Base-by-base conservation (phyloP, 129 eudicot genomes). In the Oenanthe sinensis region DNA sequence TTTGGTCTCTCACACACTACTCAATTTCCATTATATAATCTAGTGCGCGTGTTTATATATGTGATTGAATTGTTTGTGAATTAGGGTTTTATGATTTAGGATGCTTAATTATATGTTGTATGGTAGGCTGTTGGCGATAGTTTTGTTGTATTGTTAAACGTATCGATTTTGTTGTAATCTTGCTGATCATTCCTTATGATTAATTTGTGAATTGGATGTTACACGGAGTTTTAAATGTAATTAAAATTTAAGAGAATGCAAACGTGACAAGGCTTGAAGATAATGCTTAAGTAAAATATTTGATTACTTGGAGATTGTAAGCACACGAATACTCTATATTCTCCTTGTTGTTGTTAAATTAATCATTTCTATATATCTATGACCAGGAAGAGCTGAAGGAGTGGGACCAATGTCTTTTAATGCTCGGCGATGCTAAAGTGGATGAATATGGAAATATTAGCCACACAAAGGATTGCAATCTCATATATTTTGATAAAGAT, bases 341-440 rank as follows among this genome's bases (percentile, higher is more conserved):
- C 67, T n/a, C 30, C 42, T 10, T 8, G 1, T 30, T 14, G 72
- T 63, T 28, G 19, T 43, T 30, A 15, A 67, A 30, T 30, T 30
- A 10, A 0, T 2, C 6, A 36, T 13, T 67, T 33, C 42, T 67
- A 9, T 67, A 28, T 80, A 58, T 14, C 17, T 45, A 74, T 79
- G 74, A 55, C 52, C 86, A 95, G 99, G 98, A 95, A 86, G 99
- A 95, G 60, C 73, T 92, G 75, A 90, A 92, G 87, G 99, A 95
- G 85, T 95, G 99, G 99, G 99, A 95, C 81, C 97, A 95, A 78
- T 95, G 99, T 80, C 87, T 95, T 49, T 85, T 83, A 77, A 91
- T 95, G 99, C 99, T 95, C 71, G 99, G 97, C 74, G 92, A 91
- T 83, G 96, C 96, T 48, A 92, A 86, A 79, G 92, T 91, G 78